These are phyloP conservation scores for Suhomyces pyralidae DNA, from an alignment of 805 yeast species.

Conservation along the genomic window DNA sequence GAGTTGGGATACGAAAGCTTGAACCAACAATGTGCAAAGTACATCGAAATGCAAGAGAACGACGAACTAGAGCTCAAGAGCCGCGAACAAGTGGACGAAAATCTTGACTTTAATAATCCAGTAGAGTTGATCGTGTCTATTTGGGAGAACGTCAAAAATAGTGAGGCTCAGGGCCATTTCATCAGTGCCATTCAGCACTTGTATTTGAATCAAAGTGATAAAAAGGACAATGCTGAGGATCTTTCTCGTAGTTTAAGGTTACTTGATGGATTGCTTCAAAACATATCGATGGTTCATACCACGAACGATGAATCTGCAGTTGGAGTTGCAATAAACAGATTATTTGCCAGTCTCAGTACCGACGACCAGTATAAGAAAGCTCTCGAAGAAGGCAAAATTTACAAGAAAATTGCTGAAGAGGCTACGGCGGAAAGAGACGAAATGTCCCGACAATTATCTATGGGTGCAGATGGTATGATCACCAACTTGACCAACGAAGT, in stretches of 20 bases:
- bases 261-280: conserved; percentile 62
- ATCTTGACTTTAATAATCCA: conserved; percentile 67
- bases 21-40: conserved; percentile 63
- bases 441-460: conserved; percentile 59
- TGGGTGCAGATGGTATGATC: conserved; percentile 77
- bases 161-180: conserved; percentile 58
- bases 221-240: conserved; percentile 41
- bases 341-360: conserved; percentile 70
- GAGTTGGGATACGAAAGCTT: conserved; percentile 55
- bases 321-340: conserved; percentile 70
- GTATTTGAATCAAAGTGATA: conserved; percentile 53
- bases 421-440: conserved; percentile 44
- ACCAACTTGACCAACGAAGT: conserved; percentile 58
- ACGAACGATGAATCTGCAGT: conserved; percentile 51
- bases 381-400: conserved; percentile 19
- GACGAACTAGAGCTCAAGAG: conserved; percentile 49
- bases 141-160: conserved; percentile 55
- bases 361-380: conserved; percentile 86
- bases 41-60: conserved; percentile 51
- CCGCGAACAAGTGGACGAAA: conserved; percentile 32
- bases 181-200: conserved; percentile 66
- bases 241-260: conserved; percentile 55
- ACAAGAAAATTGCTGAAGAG: conserved; percentile 24
- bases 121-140: conserved; percentile 60
- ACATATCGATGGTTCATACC: conserved; percentile 52